Evolutionary conservation across 306 rosid species (phyloP), one percentile per base, ranked within the genome.

Genomic region (Sphenostylis stenocarpa): DNA sequence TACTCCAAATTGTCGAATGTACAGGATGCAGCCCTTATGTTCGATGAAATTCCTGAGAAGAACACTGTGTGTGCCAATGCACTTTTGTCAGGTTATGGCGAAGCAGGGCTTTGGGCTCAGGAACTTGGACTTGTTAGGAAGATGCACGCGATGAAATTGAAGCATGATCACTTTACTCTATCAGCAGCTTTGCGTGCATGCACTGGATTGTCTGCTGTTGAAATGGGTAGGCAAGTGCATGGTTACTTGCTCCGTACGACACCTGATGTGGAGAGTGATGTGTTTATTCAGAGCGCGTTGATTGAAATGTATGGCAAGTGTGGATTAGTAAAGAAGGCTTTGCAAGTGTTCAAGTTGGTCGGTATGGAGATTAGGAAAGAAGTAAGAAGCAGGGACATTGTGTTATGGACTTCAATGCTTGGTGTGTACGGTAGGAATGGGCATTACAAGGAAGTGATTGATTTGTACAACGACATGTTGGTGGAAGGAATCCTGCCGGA

Each of bases 281-380:
- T 84, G 78, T 86, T 84, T 79, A 83, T 90, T 21, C 90, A 87
- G 70, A 87, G 90, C n/a, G 77, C 96, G 0, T 71, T 88, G 86
- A 79, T 88, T 80, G 96, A 92, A 82, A 88, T 92, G 96, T 92
- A 87, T 81, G 96, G 96, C 2, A 92, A 88, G 77, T 84, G 91
- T 84, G 96, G 97, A 47, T 19, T 90, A 70, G 86, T 84, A 11
- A 82, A 81, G 72, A 87, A 88, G 78, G 93, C 93, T 48, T 62
- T 81, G 89, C 79, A 61, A 66, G 90, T 90, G 33, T 92, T 90
- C 70, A 67, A 77, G 67, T 72, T 87, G 73, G 79, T 61, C 31
- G 93, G 96, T 65, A 71, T 86, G 66, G 84, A 67, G 43, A 71
- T 57, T 10, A 84, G 57, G 67, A 81, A 75, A 49, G 87, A 68